These are phyloP conservation scores for Citrus inodora DNA, from an alignment of 345 rosid genomes.

Conservation along the genomic window DNA sequence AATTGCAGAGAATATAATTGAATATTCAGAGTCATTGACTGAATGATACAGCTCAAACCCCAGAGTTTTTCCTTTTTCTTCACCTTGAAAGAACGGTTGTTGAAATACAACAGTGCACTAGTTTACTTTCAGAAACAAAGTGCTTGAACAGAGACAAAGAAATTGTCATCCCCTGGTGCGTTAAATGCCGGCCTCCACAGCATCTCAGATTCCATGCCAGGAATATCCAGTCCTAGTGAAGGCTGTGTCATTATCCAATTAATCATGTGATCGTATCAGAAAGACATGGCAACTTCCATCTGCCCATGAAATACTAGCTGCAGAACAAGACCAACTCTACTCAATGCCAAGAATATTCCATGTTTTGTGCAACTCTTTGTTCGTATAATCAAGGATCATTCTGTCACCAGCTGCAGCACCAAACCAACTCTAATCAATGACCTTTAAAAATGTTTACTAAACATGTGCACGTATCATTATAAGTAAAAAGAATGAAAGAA, in stretches of 20 bases:
- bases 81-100: neutral
- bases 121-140: neutral
- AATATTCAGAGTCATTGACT: neutral
- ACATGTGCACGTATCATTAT: neutral
- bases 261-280: neutral
- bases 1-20: neutral
- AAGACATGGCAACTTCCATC: neutral
- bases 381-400: slow-evolving; percentile 6
- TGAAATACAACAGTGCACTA: neutral
- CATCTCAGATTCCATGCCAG: neutral
- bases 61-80: neutral
- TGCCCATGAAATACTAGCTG: neutral
- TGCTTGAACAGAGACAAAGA: neutral
- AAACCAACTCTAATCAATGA: slow-evolving; percentile 1
- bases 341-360: neutral
- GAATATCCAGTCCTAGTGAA: neutral
- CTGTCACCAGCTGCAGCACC: slow-evolving; percentile 20
- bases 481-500: neutral
- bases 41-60: neutral
- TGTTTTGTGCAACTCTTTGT: neutral
- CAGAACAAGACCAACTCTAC: too few species aligned
- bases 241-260: neutral
- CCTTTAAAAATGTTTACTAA: neutral
- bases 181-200: neutral
- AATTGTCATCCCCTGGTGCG: neutral